These are phyloP conservation scores for Zasmidium cellare DNA, from an alignment of 2,329 filamentous ascomycete genomes.

Conservation along the genomic window DNA sequence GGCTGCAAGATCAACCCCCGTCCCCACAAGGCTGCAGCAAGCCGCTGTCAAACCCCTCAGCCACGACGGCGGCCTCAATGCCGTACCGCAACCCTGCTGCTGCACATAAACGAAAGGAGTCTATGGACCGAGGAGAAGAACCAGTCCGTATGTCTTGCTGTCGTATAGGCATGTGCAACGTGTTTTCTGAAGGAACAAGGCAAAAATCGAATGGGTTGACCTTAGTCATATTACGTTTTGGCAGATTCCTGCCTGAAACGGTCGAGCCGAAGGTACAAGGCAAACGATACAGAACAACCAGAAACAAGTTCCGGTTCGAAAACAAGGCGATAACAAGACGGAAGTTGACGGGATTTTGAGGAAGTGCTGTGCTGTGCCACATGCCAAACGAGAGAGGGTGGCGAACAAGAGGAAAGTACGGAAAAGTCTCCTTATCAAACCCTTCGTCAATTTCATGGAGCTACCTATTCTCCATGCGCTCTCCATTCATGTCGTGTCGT, in stretches of 20 bases:
- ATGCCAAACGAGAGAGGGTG: background rate
- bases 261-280: background rate
- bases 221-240: no score
- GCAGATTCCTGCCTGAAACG: no score
- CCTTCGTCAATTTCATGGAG: background rate
- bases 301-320: background rate
- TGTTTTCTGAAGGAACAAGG: background rate
- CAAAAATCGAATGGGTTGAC: background rate
- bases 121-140: no score
- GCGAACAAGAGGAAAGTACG: background rate
- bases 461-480: background rate
- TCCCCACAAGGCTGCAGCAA: no score
- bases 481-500: background rate
- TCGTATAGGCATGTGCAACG: background rate
- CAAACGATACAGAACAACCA: background rate
- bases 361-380: background rate
- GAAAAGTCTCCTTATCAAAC: background rate
- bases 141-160: no score
- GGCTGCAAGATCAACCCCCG: no score
- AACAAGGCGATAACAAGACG: background rate
- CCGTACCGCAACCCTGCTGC: no score
- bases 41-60: no score
- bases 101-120: no score
- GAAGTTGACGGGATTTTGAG: background rate
- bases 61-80: no score